These are phyloP conservation scores for Colletotrichum somersetense DNA, from an alignment of 2,329 filamentous ascomycete genomes.

Conservation along the genomic window DNA sequence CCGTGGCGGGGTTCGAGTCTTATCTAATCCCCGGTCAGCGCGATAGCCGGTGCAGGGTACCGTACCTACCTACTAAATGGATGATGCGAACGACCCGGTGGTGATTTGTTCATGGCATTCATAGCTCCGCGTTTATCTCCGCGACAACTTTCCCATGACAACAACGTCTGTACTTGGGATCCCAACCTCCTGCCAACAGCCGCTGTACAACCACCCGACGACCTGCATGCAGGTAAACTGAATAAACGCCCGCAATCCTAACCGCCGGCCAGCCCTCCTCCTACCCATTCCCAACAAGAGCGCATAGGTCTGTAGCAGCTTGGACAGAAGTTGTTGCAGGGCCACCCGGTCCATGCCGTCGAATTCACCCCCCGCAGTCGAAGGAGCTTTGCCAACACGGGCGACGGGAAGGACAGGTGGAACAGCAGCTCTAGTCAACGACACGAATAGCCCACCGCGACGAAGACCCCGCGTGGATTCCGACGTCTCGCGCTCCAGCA, in stretches of 20 bases:
- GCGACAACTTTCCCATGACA: slow-evolving; percentile 29
- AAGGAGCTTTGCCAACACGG: slow-evolving; percentile 43
- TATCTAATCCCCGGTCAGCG: slow-evolving; percentile 25
- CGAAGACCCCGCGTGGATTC: slow-evolving; percentile 55
- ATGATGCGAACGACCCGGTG: slow-evolving; percentile 39
- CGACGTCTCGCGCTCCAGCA: slow-evolving; percentile 48
- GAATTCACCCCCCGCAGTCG: slow-evolving; percentile 41
- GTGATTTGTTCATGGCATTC: slow-evolving; percentile 34
- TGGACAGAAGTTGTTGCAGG: slow-evolving; percentile 42
- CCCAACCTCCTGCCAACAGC: slow-evolving; percentile 12
- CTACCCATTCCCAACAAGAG: slow-evolving; percentile 16
- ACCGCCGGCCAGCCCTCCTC: slow-evolving; percentile 1
- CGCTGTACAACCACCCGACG: slow-evolving; percentile 18
- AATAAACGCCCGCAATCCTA: background rate
- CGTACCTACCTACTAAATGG: slow-evolving; percentile 26
- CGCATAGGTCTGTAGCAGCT: slow-evolving; percentile 40
- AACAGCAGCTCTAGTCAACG: slow-evolving; percentile 38
- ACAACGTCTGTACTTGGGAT: background rate
- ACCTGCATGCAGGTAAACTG: background rate
- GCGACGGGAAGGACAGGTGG: slow-evolving; percentile 40
- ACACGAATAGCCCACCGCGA: slow-evolving; percentile 51
- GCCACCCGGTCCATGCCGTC: slow-evolving; percentile 43
- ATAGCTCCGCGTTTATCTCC: slow-evolving; percentile 41
- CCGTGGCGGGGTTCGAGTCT: slow-evolving; percentile 15
- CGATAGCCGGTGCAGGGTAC: slow-evolving; percentile 27